Conservation (phyloP, 2,329 filamentous ascomycete genomes). For the Escovopsis sp. region DNA sequence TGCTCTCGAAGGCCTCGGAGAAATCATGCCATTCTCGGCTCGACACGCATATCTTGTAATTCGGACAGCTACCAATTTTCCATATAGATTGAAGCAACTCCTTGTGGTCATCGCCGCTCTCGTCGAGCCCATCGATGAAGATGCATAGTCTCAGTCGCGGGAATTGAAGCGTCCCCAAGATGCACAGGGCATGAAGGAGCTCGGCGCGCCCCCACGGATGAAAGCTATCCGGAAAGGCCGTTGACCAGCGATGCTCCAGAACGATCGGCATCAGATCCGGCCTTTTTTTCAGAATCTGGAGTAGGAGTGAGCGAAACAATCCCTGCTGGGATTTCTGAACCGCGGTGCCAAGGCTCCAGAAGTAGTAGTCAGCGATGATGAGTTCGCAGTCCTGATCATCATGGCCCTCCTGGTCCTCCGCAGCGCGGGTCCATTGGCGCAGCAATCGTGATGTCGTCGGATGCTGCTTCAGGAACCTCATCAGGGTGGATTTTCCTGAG, state of each 20-base stretch:
- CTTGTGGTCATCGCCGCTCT: conserved; percentile 6
- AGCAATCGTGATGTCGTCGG: neutral
- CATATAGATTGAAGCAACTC: conserved; percentile 3
- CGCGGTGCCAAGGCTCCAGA: conserved; percentile 5
- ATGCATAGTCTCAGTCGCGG: conserved; percentile 4
- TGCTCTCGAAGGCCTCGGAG: neutral
- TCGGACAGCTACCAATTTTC: neutral
- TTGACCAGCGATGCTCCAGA: conserved; percentile 1
- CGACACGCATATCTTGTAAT: conserved; percentile 8
- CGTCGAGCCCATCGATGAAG: conserved; percentile 10
- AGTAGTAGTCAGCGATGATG: conserved; percentile 5
- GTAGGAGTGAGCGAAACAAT: conserved; percentile 5
- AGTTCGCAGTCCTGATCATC: neutral
- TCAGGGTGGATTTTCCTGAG: conserved; percentile 26
- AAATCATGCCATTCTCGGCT: conserved; percentile 7
- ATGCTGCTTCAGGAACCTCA: conserved; percentile 14
- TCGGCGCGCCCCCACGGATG: conserved; percentile 1
- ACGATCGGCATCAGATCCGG: neutral
- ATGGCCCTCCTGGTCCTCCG: too few species aligned
- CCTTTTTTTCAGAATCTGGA: conserved; percentile 5
- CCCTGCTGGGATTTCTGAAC: conserved; percentile 7
- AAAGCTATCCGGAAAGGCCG: neutral
- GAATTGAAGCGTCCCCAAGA: neutral
- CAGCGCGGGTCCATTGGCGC: neutral
- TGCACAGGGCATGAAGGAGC: neutral